Conservation (phyloP, 2,329 filamentous ascomycete genomes). For the Drechmeria coniospora region DNA sequence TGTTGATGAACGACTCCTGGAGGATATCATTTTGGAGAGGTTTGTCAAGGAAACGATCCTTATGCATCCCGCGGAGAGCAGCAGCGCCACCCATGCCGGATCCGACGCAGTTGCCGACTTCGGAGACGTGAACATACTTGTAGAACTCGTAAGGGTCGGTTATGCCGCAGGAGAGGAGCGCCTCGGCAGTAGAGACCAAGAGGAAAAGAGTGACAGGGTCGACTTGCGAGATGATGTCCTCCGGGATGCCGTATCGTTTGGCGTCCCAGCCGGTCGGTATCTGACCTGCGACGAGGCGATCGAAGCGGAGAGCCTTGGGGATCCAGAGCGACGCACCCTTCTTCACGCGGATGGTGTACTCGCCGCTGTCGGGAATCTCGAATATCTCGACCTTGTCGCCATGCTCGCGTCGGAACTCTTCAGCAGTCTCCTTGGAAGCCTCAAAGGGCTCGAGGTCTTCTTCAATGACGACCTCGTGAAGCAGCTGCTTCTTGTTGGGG, state of each 20-base stretch:
- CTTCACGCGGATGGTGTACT: constrained; percentile 87
- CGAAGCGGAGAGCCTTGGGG: constrained; percentile 91
- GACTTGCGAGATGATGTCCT: constrained; percentile 95
- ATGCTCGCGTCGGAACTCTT: constrained; percentile 94
- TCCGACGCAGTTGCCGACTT: constrained; percentile 95
- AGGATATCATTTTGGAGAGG: constrained; percentile 97
- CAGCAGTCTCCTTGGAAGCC: constrained; percentile 88
- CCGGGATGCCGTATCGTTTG: constrained; percentile 87
- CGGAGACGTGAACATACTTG: constrained; percentile 96
- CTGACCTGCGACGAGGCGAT: constrained; percentile 92
- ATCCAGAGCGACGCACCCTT: constrained; percentile 93
- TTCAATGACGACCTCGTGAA: constrained; percentile 94
- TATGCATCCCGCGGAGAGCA: constrained; percentile 94
- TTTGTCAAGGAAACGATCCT: constrained; percentile 91
- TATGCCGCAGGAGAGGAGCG: constrained; percentile 82
- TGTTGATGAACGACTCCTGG: constrained; percentile 99
- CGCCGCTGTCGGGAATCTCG: constrained; percentile 81
- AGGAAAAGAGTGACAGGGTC: constrained; percentile 94
- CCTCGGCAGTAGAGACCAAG: constrained; percentile 83
- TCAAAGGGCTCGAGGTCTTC: constrained; percentile 96
- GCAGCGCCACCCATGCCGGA: constrained; percentile 94
- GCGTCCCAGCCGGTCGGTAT: constrained; percentile 96
- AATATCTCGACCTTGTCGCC: constrained; percentile 97
- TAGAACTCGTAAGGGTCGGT: constrained; percentile 99
- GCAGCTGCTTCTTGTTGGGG: constrained; percentile 94